Evolutionary conservation across 2,329 filamentous ascomycete species (phyloP).

Genomic region (Diaporthe citriasiana): DNA sequence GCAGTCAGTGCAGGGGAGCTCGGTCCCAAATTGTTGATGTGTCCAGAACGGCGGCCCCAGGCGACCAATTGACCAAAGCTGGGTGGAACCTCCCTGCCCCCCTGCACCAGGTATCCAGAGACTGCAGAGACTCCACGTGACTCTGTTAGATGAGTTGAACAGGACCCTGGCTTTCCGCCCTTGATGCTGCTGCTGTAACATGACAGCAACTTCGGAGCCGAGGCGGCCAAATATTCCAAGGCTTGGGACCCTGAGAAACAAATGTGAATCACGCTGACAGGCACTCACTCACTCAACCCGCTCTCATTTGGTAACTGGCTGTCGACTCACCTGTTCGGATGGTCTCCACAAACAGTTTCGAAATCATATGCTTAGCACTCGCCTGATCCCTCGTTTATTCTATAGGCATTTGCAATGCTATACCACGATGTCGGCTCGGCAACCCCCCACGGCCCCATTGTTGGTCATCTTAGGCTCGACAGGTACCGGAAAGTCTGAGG

Average conservation of each 20-base stretch:
- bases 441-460: conserved; percentile 69
- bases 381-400: conserved; percentile 5
- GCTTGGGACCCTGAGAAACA: conserved; percentile 6
- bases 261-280: neutral
- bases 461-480: conserved; percentile 90
- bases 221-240: neutral
- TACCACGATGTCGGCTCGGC: conserved; percentile 55
- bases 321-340: conserved; percentile 12
- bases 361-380: conserved; percentile 32
- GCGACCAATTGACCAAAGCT: conserved; percentile 18
- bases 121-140: conserved; percentile 40
- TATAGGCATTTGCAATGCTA: conserved; percentile 42
- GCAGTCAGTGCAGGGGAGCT: conserved; percentile 35
- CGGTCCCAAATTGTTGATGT: conserved; percentile 46
- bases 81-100: neutral
- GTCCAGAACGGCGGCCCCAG: conserved; percentile 43
- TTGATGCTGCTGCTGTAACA: neutral
- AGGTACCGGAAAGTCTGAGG: conserved; percentile 93
- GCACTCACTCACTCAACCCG: neutral
- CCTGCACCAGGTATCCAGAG: too few relatives aligned
- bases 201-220: conserved; percentile 4
- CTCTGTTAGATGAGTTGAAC: neutral
- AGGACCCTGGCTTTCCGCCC: neutral
- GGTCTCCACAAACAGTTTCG: neutral
- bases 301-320: neutral